Base-by-base conservation (phyloP, 495 filamentous ascomycete species). In the Aspergillus diversus region DNA sequence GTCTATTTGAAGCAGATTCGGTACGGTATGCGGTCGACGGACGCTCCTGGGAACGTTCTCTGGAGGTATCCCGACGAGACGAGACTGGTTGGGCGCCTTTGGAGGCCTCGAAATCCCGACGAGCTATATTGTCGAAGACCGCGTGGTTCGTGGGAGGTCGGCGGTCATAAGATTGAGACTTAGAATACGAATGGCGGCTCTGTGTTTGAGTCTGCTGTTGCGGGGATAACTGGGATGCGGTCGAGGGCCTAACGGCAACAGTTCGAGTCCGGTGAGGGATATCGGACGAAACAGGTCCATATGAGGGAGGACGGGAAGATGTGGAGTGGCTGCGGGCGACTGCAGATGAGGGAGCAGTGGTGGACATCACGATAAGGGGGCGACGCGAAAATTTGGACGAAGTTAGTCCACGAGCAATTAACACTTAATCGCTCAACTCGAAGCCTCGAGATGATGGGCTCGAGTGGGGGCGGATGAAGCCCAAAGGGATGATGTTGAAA, bases 201-300 rank as follows among this genome's bases (percentile, higher is more conserved):
- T 55, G 48, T 43, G 60, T 58, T 27, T 63, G 69, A 35, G 60
- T 69, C 42, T 57, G 70, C 49, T 65, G 63, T 65, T 70, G 73
- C 66, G 68, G 65, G 64, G 71, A 68, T 61, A 74, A 66, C 63
- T 79, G 75, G 60, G 73, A 71, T 48, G 72, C 66, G 48, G 72
- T 77, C 52, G 76, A 70, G 61, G 78, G 75, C 66, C 82, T 77
- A 56, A 77, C 72, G 27, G 81, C 76, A 59, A 83, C 82, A 59
- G 84, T 87, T 67, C 81, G 77, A 53, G 85, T 77, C 59, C 87
- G 80, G 68, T 87, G 85, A 48, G 84, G 84, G 60, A 80, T 73
- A 68, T 87, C 83, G 52, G 77, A 73, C 31, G 80, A 68, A 49
- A 79, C 71, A 57, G 76, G 68, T 59, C 71, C 71, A 62, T 75